Base-by-base conservation (phyloP, 2,329 filamentous ascomycete species). In the Apiospora rasikravindrae region DNA sequence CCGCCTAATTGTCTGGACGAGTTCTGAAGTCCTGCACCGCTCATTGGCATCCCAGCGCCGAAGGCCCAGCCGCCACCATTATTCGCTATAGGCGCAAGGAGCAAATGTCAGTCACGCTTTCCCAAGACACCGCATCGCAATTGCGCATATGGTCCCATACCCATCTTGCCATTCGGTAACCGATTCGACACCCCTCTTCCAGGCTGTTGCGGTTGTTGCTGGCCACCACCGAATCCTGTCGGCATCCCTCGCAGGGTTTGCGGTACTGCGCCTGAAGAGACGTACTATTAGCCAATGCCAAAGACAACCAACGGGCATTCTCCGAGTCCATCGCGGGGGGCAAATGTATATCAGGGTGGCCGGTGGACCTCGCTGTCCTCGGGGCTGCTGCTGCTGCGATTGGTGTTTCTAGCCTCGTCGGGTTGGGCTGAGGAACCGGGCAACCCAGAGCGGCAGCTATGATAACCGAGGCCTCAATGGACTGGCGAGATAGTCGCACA, bases 141-240 rank as follows among this genome's bases (percentile, higher is more conserved):
- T 69, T 71, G 51, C 66, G 45, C 51, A 44, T 61, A n/a, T 49
- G 42, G 49, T 71, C 74, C 77, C 85, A 80, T 86, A 92, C 90
- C 88, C 86, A 91, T 82, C 82, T 92, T 92, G 71, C 89, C 89
- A 77, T 90, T 91, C 72, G 89, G 89, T 86, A 92, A 84, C 78
- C 90, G 87, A 80, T 81, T 88, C 70, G 89, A 86, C 57, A 87
- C 87, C 74, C 84, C 83, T 79, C 90, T 86, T 71, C 84, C 87
- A 75, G 85, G 80, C 75, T 86, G 86, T 77, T 90, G 89, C 72
- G 86, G 86, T 81, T 89, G 88, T 81, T 89, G 89, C 77, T 90
- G 89, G 77, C 84, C 84, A 75, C 85, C 84, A 75, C 85, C 86
- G 80, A 91, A 92, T 74, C 87, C 88, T 77, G 85, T 86, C 70